These are phyloP conservation scores for Ophiostoma sp. DNA, from an alignment of 2,329 filamentous ascomycete genomes.

Conservation along the genomic window DNA sequence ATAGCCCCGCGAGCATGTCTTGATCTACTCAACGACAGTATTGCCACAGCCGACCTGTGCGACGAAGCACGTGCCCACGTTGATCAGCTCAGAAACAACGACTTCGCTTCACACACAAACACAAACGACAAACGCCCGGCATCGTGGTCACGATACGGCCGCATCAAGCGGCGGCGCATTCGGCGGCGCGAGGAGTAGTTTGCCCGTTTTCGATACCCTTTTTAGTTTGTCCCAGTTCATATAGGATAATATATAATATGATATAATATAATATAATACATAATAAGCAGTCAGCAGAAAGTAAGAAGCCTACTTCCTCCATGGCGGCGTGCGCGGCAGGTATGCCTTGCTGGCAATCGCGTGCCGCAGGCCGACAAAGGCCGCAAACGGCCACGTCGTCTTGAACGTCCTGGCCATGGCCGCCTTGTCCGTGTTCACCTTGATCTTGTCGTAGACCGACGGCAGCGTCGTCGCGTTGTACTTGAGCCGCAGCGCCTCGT, in stretches of 20 bases:
- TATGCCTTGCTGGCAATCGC: conserved; percentile 55
- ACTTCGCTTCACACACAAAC: too few species aligned
- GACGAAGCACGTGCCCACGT: conserved; percentile 29
- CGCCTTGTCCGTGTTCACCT: conserved; percentile 27
- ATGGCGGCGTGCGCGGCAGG: conserved; percentile 37
- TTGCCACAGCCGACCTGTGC: conserved; percentile 27
- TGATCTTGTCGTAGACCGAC: conserved; percentile 66
- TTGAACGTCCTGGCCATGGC: conserved; percentile 28
- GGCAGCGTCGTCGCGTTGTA: conserved; percentile 59
- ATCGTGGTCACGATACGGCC: too few species aligned
- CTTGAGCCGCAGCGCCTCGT: conserved; percentile 56
- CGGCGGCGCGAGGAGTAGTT: too few species aligned
- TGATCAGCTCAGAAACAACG: conserved; percentile 5
- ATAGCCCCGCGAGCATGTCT: conserved; percentile 32
- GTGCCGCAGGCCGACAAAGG: conserved; percentile 55
- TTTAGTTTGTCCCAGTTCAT: not conserved
- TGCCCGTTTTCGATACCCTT: too few species aligned
- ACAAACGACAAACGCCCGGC: too few species aligned
- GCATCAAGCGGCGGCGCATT: too few species aligned
- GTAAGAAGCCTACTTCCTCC: conserved; percentile 17
- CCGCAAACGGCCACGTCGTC: conserved; percentile 50
- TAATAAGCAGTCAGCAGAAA: too few species aligned
- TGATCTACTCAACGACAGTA: conserved; percentile 33
- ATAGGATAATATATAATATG: too few species aligned
- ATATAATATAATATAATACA: too few species aligned